Conservation (phyloP, 2,329 filamentous ascomycete genomes). For the Phaeosphaeriaceae sp. region DNA sequence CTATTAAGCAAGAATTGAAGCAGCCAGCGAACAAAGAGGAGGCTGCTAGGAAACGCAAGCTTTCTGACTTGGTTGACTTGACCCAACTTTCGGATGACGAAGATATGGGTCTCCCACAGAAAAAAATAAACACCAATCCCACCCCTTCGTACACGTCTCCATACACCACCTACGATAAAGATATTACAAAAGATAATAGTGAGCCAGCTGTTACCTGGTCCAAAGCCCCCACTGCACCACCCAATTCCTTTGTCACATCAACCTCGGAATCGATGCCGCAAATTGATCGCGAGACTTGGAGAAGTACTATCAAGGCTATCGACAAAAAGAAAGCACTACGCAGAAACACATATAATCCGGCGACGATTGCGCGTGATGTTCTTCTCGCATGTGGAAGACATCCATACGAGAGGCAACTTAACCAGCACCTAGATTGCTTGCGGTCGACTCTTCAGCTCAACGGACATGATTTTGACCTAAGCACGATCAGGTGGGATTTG, state of each 20-base stretch:
- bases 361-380: conserved; percentile 68
- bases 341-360: conserved; percentile 63
- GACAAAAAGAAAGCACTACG: conserved; percentile 55
- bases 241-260: neutral
- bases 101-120: conserved; percentile 46
- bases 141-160: conserved; percentile 18
- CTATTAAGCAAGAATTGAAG: conserved; percentile 32
- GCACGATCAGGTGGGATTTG: conserved; percentile 66
- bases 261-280: conserved; percentile 14
- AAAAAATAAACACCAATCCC: conserved; percentile 29
- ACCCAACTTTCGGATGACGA: conserved; percentile 55
- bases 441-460: conserved; percentile 53
- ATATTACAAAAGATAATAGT: conserved; percentile 20
- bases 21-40: conserved; percentile 59
- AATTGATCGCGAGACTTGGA: conserved; percentile 20
- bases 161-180: conserved; percentile 11
- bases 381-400: conserved; percentile 67
- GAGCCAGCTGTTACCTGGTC: conserved; percentile 31
- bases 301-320: conserved; percentile 53
- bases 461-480: conserved; percentile 58
- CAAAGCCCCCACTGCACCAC: conserved; percentile 18
- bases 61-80: conserved; percentile 62
- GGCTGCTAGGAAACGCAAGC: conserved; percentile 61
- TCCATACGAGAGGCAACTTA: conserved; percentile 64
- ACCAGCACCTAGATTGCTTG: conserved; percentile 63